Evolutionary conservation across 2,329 filamentous ascomycete genomes (phyloP), one percentile per base, ranked within the genome.

Genomic region (Microcyclospora pomicola): DNA sequence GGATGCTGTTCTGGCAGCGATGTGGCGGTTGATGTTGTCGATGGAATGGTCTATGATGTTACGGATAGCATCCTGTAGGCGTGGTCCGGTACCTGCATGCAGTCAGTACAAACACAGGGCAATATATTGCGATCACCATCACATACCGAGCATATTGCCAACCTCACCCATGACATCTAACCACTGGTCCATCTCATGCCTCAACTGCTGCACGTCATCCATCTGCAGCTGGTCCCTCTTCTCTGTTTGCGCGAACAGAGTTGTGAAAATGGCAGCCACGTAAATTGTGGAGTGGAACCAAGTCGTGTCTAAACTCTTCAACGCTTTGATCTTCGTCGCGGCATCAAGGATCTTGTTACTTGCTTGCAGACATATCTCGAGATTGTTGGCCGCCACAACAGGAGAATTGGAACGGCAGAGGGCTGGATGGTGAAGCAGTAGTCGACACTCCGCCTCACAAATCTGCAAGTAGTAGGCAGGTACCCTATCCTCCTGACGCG

Each of bases 201-300:
- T 71, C 35, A 88, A 61, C n/a, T 59, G 59, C 12, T 67, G 63
- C 37, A 86, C 61, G 40, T 82, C 74, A 2, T 66, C 65, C 0
- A 66, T 59, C 0, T 71, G 74, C 9, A 75, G 72, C 9, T 72
- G 66, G 35, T 73, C 72, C 24, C 78, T 68, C 34, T 77, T 71
- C 52, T 84, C 73, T 65, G 75, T 82, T 39, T 77, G 71, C 2
- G 74, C 73, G 34, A 81, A 82, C 0, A 88, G 62, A 11, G 73
- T 77, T 0, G 80, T 81, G 49, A 85, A 82, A 40, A 83, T 77
- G 16, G 80, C 80, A 32, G 79, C 75, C 10, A 82, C 68, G 51
- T 82, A 84, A 5, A 82, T 71, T 0, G 81, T 77, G 35, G 75
- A 69, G 34, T 80, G 78, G 49, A 82, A 81, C 80, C 82, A 87